A percentile compares a stretch with the other conserved stretches of the same genome.
phyloP scores from a whole-genome alignment of 2,329 filamentous ascomycete genomes.

The Rasamsonia emersonii region DNA sequence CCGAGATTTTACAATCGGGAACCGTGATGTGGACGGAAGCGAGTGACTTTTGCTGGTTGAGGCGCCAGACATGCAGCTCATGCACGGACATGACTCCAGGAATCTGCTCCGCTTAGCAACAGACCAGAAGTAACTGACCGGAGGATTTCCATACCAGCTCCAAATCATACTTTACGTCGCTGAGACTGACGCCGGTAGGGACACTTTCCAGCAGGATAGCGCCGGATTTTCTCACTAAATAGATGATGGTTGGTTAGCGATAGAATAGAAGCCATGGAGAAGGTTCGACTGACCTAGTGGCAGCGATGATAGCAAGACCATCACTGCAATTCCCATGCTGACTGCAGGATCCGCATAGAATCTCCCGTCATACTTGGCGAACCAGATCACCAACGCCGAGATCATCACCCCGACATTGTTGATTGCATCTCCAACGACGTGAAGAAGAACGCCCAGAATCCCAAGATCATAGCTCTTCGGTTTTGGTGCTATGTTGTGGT shows the following conservation, averaged over 20 bases:
- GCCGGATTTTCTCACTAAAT: slow-evolving; percentile 34
- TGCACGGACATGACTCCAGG: slow-evolving; percentile 59
- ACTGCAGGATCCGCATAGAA: slow-evolving; percentile 67
- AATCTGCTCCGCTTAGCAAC: slow-evolving; percentile 39
- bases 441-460: slow-evolving; percentile 61
- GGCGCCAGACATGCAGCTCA: slow-evolving; percentile 65
- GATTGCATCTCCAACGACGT: slow-evolving; percentile 63
- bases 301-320: slow-evolving; percentile 58
- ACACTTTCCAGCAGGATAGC: slow-evolving; percentile 60
- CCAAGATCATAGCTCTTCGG: slow-evolving; percentile 47
- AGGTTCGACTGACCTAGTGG: slow-evolving; percentile 45
- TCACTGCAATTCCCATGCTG: slow-evolving; percentile 61
- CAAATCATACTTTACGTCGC: slow-evolving; percentile 60
- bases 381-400: slow-evolving; percentile 61
- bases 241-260: background rate
- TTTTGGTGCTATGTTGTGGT: no score
- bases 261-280: background rate
- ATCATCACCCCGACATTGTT: slow-evolving; percentile 71
- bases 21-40: slow-evolving; percentile 63
- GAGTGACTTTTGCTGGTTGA: slow-evolving; percentile 61
- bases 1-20: slow-evolving; percentile 45
- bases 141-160: slow-evolving; percentile 44
- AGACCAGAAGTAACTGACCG: background rate
- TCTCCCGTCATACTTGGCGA: slow-evolving; percentile 46
- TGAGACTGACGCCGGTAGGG: slow-evolving; percentile 50